A percentile compares a stretch with the other conserved stretches of the same genome.
These are phyloP conservation scores for Candida montana DNA, from an alignment of 805 yeast species.

Conservation along the genomic window DNA sequence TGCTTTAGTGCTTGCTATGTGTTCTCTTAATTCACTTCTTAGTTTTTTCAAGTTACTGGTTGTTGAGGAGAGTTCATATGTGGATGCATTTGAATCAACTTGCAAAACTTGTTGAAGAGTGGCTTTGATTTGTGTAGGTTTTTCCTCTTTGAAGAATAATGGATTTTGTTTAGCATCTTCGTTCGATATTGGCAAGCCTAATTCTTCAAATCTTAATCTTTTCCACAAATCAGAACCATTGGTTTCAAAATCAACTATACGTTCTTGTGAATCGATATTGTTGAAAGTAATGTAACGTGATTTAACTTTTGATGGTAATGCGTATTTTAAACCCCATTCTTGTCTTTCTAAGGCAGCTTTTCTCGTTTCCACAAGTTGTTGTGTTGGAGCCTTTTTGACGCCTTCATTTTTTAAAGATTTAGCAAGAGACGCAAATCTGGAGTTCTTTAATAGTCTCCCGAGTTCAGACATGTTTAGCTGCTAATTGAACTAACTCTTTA, in stretches of 20 bases:
- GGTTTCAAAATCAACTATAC: constrained; percentile 68
- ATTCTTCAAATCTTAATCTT: constrained; percentile 61
- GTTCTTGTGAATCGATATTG: constrained; percentile 60
- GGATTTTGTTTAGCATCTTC: constrained; percentile 28
- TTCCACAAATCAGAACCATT: constrained; percentile 55
- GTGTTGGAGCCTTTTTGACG: constrained; percentile 45
- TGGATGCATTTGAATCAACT: constrained; percentile 1
- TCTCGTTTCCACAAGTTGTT: constrained; percentile 68
- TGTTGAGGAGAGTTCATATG: constrained; percentile 7
- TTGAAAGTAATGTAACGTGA: constrained; percentile 56
- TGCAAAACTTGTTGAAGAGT: constrained; percentile 22
- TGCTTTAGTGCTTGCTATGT: constrained; percentile 50
- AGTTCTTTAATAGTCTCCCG: constrained; percentile 25
- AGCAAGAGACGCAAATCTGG: constrained; percentile 32
- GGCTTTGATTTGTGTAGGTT: constrained; percentile 18
- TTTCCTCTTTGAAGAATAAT: constrained; percentile 23
- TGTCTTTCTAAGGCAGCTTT: constrained; percentile 58
- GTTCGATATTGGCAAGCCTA: constrained; percentile 38
- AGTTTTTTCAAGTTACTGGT: constrained; percentile 31
- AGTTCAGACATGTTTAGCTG: constrained; percentile 21
- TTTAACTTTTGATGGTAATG: constrained; percentile 59
- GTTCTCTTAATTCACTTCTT: constrained; percentile 48
- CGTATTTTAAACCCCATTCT: constrained; percentile 71
- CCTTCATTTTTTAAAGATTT: constrained; percentile 17
- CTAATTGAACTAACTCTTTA: no score